Conservation (phyloP, 305 asterid species). For the Ajuga reptans region DNA sequence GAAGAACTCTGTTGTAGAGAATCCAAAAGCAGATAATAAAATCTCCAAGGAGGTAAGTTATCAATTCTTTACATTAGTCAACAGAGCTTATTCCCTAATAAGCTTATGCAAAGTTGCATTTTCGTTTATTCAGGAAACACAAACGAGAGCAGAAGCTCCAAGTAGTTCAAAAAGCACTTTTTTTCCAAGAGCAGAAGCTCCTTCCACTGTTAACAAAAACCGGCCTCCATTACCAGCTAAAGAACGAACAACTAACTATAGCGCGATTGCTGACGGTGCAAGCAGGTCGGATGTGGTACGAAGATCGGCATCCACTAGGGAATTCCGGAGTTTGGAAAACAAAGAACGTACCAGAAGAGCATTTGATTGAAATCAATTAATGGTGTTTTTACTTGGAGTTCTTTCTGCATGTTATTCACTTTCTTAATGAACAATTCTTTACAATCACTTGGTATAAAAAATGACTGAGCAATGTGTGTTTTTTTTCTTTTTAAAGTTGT, state of each 20-base stretch:
- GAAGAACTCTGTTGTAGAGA: conserved; percentile 29
- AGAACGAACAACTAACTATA: conserved; percentile 18
- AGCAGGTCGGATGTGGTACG: conserved; percentile 32
- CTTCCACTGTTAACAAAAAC: conserved; percentile 29
- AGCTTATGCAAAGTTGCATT: too few relatives aligned
- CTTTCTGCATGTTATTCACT: background rate
- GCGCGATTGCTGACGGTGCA: conserved; percentile 16
- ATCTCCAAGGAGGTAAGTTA: conserved; percentile 24
- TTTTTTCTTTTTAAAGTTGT: background rate
- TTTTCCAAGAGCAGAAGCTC: conserved; percentile 24
- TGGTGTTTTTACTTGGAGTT: background rate
- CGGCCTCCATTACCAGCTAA: conserved; percentile 45
- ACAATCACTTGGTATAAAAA: too few relatives aligned
- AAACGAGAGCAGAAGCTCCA: conserved; percentile 34
- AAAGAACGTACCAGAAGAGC: background rate
- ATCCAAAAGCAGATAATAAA: conserved; percentile 24
- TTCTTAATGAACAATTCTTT: conserved; percentile 2
- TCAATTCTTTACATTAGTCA: background rate
- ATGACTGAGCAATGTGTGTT: too few relatives aligned
- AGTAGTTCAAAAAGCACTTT: conserved; percentile 25
- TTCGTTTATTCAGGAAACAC: conserved; percentile 26
- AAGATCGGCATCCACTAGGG: conserved; percentile 53
- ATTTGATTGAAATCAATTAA: background rate
- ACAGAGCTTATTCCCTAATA: background rate
- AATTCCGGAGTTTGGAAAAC: conserved; percentile 31